Percentiles rank a stretch among this genome's conserved stretches.
phyloP scores from a whole-genome alignment of 331 rosid genomes.

The Arachis monticola region DNA sequence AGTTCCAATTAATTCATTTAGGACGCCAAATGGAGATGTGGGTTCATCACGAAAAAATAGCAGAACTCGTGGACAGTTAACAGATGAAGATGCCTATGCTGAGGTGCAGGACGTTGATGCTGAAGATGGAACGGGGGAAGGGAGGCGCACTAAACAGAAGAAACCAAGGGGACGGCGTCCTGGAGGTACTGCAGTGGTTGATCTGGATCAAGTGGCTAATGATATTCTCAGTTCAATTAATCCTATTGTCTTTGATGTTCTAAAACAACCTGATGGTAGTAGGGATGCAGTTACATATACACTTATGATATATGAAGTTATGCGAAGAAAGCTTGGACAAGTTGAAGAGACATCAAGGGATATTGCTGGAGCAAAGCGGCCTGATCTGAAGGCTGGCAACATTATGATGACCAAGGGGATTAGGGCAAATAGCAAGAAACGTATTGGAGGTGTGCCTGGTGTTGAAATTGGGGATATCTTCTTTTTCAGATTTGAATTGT shows the following conservation, averaged over 20 bases:
- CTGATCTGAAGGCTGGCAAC: slow-evolving; percentile 76
- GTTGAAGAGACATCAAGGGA: slow-evolving; percentile 65
- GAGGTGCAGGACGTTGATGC: slow-evolving; percentile 40
- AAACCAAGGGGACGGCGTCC: slow-evolving; percentile 45
- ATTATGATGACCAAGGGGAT: slow-evolving; percentile 80
- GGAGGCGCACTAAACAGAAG: slow-evolving; percentile 48
- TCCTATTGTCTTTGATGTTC: slow-evolving; percentile 47
- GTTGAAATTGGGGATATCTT: slow-evolving; percentile 89
- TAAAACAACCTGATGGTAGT: slow-evolving; percentile 61
- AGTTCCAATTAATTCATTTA: slow-evolving; percentile 70
- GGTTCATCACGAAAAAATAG: slow-evolving; percentile 55
- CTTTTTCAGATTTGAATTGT: slow-evolving; percentile 85
- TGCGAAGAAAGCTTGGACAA: slow-evolving; percentile 72
- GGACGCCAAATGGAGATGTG: slow-evolving; percentile 70
- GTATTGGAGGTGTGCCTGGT: slow-evolving; percentile 78
- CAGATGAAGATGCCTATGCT: slow-evolving; percentile 51
- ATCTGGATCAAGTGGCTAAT: slow-evolving; percentile 56
- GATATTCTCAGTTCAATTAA: slow-evolving; percentile 56
- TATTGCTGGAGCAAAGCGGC: slow-evolving; percentile 69
- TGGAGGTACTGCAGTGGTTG: slow-evolving; percentile 45
- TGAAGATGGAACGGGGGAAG: slow-evolving; percentile 48
- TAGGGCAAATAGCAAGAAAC: slow-evolving; percentile 66
- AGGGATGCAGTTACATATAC: slow-evolving; percentile 54
- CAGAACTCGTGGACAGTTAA: slow-evolving; percentile 42
- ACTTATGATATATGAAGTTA: slow-evolving; percentile 61